Conservation (phyloP, 139 green algal genomes). For the Chlorella ohadii region DNA sequence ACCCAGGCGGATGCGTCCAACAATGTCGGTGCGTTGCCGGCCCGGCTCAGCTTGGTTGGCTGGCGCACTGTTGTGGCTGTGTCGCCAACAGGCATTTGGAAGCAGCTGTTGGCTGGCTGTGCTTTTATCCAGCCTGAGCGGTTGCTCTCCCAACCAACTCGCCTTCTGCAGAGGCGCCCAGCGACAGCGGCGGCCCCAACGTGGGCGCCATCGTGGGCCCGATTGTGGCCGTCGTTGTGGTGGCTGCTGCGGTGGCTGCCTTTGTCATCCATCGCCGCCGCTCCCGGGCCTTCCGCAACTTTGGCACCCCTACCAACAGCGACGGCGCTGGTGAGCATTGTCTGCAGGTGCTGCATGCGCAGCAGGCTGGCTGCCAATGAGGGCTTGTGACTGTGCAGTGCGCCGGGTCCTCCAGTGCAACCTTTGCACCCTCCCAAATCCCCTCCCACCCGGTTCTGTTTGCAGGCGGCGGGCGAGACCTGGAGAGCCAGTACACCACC, state of each 20-base stretch:
- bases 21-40: neutral
- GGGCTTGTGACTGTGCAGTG: no score
- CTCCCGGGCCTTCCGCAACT: conserved; percentile 2
- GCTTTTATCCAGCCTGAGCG: no score
- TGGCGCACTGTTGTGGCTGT: no score
- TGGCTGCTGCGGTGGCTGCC: conserved; percentile 17
- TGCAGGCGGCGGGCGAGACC: neutral
- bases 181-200: neutral
- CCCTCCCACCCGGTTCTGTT: neutral
- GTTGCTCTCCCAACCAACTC: neutral
- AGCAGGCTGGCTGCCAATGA: no score
- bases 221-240: conserved; percentile 17
- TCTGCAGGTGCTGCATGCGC: no score
- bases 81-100: no score
- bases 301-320: neutral
- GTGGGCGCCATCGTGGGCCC: conserved; percentile 37
- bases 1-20: neutral
- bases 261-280: conserved; percentile 8
- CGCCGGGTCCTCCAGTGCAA: no score
- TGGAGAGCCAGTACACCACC: conserved; percentile 26
- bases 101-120: no score
- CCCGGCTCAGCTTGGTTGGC: no score
- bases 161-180: neutral
- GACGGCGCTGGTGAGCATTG: neutral
- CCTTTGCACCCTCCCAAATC: no score